These are phyloP conservation scores for Simmondsia chinensis DNA, from an alignment of 148 eudicot genomes.

Conservation along the genomic window DNA sequence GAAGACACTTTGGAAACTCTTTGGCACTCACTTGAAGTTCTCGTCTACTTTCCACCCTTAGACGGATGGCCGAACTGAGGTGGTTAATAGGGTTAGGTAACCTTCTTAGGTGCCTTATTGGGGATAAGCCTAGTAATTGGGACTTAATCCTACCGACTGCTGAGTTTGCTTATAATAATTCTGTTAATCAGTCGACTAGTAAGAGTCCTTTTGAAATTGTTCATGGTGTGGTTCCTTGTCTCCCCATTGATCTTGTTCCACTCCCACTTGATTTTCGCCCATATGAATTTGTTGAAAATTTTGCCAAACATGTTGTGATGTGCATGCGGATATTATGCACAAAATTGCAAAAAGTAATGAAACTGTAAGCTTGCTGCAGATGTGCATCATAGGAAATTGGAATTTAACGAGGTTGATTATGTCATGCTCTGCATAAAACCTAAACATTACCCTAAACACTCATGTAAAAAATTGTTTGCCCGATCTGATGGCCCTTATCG, in stretches of 20 bases:
- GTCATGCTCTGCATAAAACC: not conserved
- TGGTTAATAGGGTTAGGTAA: not conserved
- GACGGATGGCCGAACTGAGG: not conserved
- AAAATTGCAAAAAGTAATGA: not conserved
- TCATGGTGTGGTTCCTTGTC: not conserved
- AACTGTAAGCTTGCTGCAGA: not conserved
- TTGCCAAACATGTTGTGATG: not conserved
- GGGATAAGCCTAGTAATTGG: not conserved
- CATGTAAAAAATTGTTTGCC: not conserved
- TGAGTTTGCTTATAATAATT: not conserved
- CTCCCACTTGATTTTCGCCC: not conserved
- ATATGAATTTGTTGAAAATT: conserved; percentile 1
- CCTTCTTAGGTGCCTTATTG: too few relatives aligned
- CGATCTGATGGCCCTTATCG: too few relatives aligned
- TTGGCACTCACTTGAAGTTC: conserved; percentile 1
- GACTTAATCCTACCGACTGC: not conserved
- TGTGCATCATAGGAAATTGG: not conserved
- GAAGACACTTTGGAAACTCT: not conserved
- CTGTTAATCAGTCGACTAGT: not conserved
- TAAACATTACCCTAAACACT: not conserved
- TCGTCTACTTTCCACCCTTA: not conserved
- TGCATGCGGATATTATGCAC: not conserved
- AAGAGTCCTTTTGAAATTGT: conserved; percentile 1
- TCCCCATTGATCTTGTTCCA: not conserved
- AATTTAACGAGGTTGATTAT: not conserved